Percentiles rank a stretch among this genome's conserved stretches.
These are phyloP conservation scores for Heterobasidion annosum DNA, from an alignment of 1,284 basidiomycete species.

Conservation along the genomic window DNA sequence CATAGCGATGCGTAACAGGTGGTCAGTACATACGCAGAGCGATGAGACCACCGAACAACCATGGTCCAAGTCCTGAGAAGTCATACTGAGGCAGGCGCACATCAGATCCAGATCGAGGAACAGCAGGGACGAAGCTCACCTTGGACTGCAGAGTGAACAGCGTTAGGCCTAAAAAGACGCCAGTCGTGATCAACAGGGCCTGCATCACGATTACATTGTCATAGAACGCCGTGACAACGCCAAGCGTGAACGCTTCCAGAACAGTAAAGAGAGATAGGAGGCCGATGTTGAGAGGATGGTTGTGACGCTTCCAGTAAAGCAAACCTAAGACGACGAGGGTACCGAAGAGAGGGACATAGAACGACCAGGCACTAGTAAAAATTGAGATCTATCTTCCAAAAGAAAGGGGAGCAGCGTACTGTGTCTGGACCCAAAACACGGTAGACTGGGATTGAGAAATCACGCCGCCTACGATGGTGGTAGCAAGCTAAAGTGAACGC, in stretches of 20 bases:
- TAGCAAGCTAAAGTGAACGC: conserved; percentile 41
- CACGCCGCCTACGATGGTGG: conserved; percentile 56
- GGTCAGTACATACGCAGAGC: conserved; percentile 43
- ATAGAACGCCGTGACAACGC: conserved; percentile 70
- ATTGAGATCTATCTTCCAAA: neutral
- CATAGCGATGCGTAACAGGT: neutral
- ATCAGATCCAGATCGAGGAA: neutral
- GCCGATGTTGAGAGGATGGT: conserved; percentile 74
- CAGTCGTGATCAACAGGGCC: conserved; percentile 80
- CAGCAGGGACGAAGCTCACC: conserved; percentile 24
- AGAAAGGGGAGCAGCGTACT: conserved; percentile 33
- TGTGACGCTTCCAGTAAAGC: conserved; percentile 84
- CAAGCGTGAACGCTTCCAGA: conserved; percentile 75
- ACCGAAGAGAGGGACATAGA: conserved; percentile 69
- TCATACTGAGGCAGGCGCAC: conserved; percentile 49
- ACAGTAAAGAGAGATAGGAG: conserved; percentile 73
- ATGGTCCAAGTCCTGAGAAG: conserved; percentile 79
- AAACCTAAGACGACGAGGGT: conserved; percentile 69
- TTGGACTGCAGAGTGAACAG: conserved; percentile 83
- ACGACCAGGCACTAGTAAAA: conserved; percentile 54
- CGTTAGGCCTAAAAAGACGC: conserved; percentile 81
- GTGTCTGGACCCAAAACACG: conserved; percentile 58
- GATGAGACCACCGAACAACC: conserved; percentile 71
- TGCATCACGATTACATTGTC: conserved; percentile 76
- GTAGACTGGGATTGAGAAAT: conserved; percentile 51